Base-by-base conservation (phyloP, 257 asterid species). In the Salvia rosmarinus region DNA sequence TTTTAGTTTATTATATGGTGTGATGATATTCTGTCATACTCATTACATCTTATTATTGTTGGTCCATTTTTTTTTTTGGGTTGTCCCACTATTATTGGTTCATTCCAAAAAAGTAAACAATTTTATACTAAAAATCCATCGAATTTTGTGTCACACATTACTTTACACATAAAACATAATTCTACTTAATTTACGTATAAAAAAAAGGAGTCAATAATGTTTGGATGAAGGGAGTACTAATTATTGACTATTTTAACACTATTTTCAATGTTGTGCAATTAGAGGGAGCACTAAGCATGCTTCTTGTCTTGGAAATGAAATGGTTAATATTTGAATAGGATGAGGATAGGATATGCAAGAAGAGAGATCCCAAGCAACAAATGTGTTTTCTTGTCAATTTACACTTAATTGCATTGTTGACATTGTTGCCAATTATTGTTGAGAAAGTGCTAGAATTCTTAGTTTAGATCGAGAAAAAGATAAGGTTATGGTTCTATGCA, bases 241-340 rank as follows among this genome's bases (percentile, higher is more conserved):
- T 77, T 44, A 65, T 66, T 65, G 60, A 28, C 19, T 5, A 19
- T 66, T 66, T 40, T 52, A 40, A 11, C 16, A n/a, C 49, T 17
- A 30, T 35, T 14, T 34, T 50, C 70, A 35, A 61, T 20, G 5
- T 14, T 51, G 71, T 10, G 54, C 32, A 43, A 34, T 71, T 64
- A 77, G 68, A 71, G 62, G 54, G 16, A 70, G 67, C 47, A 43
- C 37, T 52, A 54, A 76, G 61, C 68, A 62, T 62, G 80, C 63
- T 57, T 50, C 32, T 65, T 65, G 67, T 76, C 65, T 58, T 37
- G 70, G 30, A 61, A 51, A 56, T 12, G 6, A 35, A 54, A 43
- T 64, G 50, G 30, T 64, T 59, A 64, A 66, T 67, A 77, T 72
- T 77, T 72, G 71, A 50, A 16, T 30, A 37, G 71, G 66, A 40